These are phyloP conservation scores for Teratosphaeria nubilosa DNA, from an alignment of 2,329 filamentous ascomycete species.

Conservation along the genomic window DNA sequence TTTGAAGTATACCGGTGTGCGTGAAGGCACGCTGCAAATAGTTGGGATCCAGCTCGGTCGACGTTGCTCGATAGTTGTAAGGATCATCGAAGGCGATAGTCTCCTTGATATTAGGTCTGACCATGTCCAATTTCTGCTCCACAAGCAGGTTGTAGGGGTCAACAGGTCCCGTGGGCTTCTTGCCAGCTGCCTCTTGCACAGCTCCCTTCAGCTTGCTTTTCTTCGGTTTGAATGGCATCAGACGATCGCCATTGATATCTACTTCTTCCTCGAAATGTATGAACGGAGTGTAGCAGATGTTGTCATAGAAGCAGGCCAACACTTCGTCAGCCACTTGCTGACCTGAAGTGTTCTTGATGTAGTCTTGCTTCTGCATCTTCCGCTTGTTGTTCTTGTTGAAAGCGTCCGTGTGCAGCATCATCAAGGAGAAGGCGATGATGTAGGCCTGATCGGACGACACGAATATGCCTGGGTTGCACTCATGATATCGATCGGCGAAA, in stretches of 20 bases:
- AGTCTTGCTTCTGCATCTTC: constrained; percentile 95
- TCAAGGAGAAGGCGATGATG: constrained; percentile 90
- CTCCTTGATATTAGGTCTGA: constrained; percentile 83
- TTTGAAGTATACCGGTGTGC: constrained; percentile 83
- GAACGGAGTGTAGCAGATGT: constrained; percentile 95
- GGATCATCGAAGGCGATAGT: constrained; percentile 85
- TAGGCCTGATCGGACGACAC: constrained; percentile 88
- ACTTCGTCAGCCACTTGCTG: constrained; percentile 92
- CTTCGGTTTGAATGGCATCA: constrained; percentile 60
- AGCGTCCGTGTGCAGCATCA: constrained; percentile 95
- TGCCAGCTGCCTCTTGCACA: constrained; percentile 51
- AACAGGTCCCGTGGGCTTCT: constrained; percentile 59
- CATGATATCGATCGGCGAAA: constrained; percentile 93
- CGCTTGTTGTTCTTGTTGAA: constrained; percentile 99
- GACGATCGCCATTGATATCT: constrained; percentile 65
- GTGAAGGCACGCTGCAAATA: constrained; percentile 83
- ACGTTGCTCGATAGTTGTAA: constrained; percentile 76
- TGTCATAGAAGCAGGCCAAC: constrained; percentile 94
- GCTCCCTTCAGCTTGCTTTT: constrained; percentile 58
- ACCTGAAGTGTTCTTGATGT: constrained; percentile 85
- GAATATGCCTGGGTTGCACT: constrained; percentile 96
- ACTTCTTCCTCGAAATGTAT: constrained; percentile 94
- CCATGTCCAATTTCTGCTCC: constrained; percentile 71
- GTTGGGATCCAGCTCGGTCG: constrained; percentile 64
- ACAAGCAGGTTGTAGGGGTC: constrained; percentile 93